phyloP scores from a whole-genome alignment of 345 rosid genomes.

The Laguncularia racemosa region DNA sequence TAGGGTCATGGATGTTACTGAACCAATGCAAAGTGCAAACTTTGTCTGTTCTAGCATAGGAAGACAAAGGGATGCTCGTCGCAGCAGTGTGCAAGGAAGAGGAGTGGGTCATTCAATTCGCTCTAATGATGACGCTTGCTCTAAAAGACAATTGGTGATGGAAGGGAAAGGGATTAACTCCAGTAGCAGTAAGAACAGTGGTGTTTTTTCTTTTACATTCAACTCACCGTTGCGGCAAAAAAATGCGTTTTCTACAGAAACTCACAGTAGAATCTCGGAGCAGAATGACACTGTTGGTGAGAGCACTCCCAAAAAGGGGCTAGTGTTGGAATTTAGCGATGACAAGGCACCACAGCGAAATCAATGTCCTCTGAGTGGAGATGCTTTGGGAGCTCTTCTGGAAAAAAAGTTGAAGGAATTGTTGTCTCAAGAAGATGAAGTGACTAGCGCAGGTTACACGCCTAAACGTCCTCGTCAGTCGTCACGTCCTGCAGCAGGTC shows the following conservation, averaged over 20 bases:
- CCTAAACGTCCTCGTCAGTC: no score
- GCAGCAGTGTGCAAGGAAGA: conserved; percentile 14
- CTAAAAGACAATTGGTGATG: conserved; percentile 12
- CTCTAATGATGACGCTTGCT: conserved; percentile 6
- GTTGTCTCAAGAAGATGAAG: conserved; percentile 55
- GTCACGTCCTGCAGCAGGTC: no score
- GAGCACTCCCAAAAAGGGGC: conserved; percentile 14
- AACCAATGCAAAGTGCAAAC: conserved; percentile 31
- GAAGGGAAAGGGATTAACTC: conserved; percentile 25
- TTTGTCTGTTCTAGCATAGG: conserved; percentile 19
- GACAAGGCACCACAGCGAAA: conserved; percentile 19
- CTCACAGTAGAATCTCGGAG: conserved; percentile 20
- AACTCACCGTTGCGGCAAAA: conserved; percentile 33
- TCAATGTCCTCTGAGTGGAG: conserved; percentile 31
- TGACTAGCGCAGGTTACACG: conserved; percentile 13
- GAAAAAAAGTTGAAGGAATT: conserved; percentile 68
- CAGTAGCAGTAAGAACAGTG: conserved; percentile 16
- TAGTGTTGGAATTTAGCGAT: conserved; percentile 17
- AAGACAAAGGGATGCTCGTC: conserved; percentile 20
- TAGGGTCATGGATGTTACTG: conserved; percentile 35
- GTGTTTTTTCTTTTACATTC: conserved; percentile 36
- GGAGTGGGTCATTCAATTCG: conserved; percentile 10
- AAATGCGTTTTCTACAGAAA: conserved; percentile 7
- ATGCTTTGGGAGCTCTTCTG: conserved; percentile 54
- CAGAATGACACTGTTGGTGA: conserved; percentile 8